Conservation (phyloP, 1,284 basidiomycete species). For the Pisolithus thermaeus region DNA sequence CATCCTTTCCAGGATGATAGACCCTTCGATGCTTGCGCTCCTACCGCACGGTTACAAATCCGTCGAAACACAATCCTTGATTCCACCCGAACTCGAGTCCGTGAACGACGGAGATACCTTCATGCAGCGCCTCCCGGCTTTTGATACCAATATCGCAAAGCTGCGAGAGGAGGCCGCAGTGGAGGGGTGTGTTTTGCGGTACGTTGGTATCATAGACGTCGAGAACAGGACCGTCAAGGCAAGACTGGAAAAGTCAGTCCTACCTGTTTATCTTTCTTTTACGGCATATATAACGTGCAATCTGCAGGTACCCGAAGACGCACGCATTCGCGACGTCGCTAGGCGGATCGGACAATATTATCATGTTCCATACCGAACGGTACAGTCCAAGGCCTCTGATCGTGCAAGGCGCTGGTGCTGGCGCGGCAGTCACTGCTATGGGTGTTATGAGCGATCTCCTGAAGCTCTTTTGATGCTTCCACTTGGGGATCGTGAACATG, state of each 20-base stretch:
- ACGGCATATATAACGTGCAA: not conserved
- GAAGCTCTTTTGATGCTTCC: slow-evolving; percentile 41
- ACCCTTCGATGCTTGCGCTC: slow-evolving; percentile 41
- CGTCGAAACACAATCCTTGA: slow-evolving; percentile 82
- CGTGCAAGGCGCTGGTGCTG: slow-evolving; percentile 93
- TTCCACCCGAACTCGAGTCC: slow-evolving; percentile 70
- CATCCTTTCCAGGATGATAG: slow-evolving; percentile 82
- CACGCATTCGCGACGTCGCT: slow-evolving; percentile 96
- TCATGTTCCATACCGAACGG: slow-evolving; percentile 93
- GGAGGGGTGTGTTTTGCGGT: slow-evolving; percentile 82
- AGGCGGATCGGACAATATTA: slow-evolving; percentile 95
- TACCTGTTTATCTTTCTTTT: not conserved
- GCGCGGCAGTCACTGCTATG: slow-evolving; percentile 97
- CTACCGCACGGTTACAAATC: slow-evolving; percentile 71
- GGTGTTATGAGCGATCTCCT: slow-evolving; percentile 85
- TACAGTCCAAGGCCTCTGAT: slow-evolving; percentile 84
- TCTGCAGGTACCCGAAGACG: slow-evolving; percentile 69
- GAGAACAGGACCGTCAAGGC: slow-evolving; percentile 56
- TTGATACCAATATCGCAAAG: slow-evolving; percentile 76
- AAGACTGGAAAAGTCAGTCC: slow-evolving; percentile 73
- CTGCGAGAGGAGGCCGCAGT: slow-evolving; percentile 73
- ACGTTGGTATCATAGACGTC: slow-evolving; percentile 93
- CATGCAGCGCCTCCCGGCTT: slow-evolving; percentile 74
- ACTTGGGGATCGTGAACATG: not conserved
- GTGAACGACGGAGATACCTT: slow-evolving; percentile 78